Base-by-base conservation (phyloP, 2,329 filamentous ascomycete species). In the Penicillium hesseltinei region DNA sequence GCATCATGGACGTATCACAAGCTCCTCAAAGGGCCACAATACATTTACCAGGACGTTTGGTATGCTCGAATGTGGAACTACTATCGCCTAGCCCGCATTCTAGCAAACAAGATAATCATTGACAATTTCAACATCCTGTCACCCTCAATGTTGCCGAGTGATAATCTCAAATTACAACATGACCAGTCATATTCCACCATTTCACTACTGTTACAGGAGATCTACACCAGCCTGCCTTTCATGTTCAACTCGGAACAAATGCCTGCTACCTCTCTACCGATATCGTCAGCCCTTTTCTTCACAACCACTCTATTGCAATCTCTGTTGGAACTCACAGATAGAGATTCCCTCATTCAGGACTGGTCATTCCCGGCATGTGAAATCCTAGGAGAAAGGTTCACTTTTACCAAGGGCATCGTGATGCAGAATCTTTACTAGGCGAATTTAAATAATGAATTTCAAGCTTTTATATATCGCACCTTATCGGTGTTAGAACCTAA, bases 1-100 rank as follows among this genome's bases (percentile, higher is more conserved):
- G 15, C 23, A 5, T 31, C 51, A 4, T 53, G 42, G 42, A 23
- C 21, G 2, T 47, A 53, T 29, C n/a, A 38, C 7, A 6, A 17
- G 33, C 3, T 17, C 17, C 17, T 2, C 9, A 21, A 23, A 17
- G 23, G 6, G 3, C 10, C 13, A 17, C 27, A 43, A 29, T 21
- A 35, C 15, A 38, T 19, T n/a, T 43, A 51, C 5, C n/a, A 38
- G 4, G 35, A 44, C 4, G 21, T 36, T 5, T 56, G 53, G 53
- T 31, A 38, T 35, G 45, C 53, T 43, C 38, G 33, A 31, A 50
- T 56, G n/a, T 56, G 53, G 53, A 56, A 51, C 11, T 44, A 56
- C 11, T 56, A 51, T 23, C 53, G 53, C n/a, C 29, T 56, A 23
- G 46, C 46, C n/a, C 53, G 27, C 38, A 56, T 50, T 35, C 17